Conservation (phyloP, 2,329 filamentous ascomycete genomes). For the Chalaropsis ovoidea region DNA sequence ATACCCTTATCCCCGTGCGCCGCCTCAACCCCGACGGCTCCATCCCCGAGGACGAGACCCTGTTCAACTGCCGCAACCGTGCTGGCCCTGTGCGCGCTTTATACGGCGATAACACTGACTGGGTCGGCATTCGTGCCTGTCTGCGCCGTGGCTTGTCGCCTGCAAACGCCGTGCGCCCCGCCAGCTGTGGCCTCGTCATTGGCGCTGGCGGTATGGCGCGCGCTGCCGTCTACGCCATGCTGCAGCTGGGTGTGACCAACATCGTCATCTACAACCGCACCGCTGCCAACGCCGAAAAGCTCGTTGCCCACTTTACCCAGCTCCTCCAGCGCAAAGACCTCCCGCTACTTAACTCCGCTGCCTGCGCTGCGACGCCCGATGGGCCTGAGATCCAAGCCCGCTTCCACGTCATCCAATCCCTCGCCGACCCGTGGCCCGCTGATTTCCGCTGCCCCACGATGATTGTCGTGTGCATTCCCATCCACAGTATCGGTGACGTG, state of each 20-base stretch:
- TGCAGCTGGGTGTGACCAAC: slow-evolving; percentile 65
- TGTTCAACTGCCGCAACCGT: slow-evolving; percentile 39
- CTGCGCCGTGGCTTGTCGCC: slow-evolving; percentile 63
- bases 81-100: slow-evolving; percentile 57
- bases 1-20: slow-evolving; percentile 63
- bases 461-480: slow-evolving; percentile 66
- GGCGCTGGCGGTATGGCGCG: slow-evolving; percentile 67
- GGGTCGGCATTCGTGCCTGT: slow-evolving; percentile 67
- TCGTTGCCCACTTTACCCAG: slow-evolving; percentile 60
- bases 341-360: slow-evolving; percentile 34
- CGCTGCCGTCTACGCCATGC: slow-evolving; percentile 66
- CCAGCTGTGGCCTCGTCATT: slow-evolving; percentile 48
- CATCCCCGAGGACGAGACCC: slow-evolving; percentile 38
- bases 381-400: slow-evolving; percentile 31
- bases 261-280: slow-evolving; percentile 69
- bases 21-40: slow-evolving; percentile 47
- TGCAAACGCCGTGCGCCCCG: slow-evolving; percentile 52
- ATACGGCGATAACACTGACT: slow-evolving; percentile 73
- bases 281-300: slow-evolving; percentile 51
- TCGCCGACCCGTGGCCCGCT: slow-evolving; percentile 54
- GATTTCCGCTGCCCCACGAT: slow-evolving; percentile 57
- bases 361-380: background rate
- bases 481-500: slow-evolving; percentile 52
- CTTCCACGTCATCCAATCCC: slow-evolving; percentile 50
- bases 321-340: slow-evolving; percentile 39